A percentile compares a stretch with the other conserved stretches of the same genome.
Evolutionary conservation across 2,329 filamentous ascomycete genomes (phyloP).

Genomic region (Diplodia mutila): DNA sequence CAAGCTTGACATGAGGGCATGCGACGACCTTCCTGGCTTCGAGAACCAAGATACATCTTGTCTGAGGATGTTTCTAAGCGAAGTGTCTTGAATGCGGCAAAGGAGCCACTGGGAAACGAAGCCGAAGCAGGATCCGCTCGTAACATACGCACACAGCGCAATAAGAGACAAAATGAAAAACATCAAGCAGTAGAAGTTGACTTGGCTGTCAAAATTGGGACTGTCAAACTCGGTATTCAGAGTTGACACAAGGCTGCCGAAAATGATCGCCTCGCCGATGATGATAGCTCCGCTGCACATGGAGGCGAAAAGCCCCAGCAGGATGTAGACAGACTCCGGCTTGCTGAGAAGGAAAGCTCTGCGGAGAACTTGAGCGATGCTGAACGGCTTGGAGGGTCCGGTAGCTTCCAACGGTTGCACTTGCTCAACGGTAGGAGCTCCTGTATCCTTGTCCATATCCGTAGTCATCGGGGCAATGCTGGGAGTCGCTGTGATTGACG

Average conservation of each 20-base stretch:
- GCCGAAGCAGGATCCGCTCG: constrained; percentile 53
- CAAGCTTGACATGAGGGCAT: constrained; percentile 51
- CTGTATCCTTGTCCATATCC: constrained; percentile 16
- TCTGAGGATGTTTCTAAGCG: constrained; percentile 57
- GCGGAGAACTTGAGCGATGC: constrained; percentile 35
- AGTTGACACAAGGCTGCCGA: constrained; percentile 56
- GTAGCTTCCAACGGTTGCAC: neutral
- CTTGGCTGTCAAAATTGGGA: constrained; percentile 37
- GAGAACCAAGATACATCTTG: constrained; percentile 60
- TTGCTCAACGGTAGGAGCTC: neutral
- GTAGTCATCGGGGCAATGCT: constrained; percentile 16
- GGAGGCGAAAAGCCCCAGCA: constrained; percentile 49
- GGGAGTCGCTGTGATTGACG: constrained; percentile 19
- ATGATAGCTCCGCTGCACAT: constrained; percentile 55
- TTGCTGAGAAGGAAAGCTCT: constrained; percentile 36
- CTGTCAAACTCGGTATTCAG: constrained; percentile 51
- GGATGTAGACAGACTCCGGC: constrained; percentile 45
- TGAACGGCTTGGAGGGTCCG: constrained; percentile 7
- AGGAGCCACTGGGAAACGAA: constrained; percentile 52
- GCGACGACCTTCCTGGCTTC: constrained; percentile 47
- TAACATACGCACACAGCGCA: constrained; percentile 50
- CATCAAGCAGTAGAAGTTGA: constrained; percentile 52
- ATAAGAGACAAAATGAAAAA: constrained; percentile 60
- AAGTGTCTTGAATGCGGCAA: constrained; percentile 48
- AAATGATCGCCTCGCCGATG: constrained; percentile 64